Evolutionary conservation across 2,329 filamentous ascomycete genomes (phyloP).

Genomic region (Fusarium nelsonii): DNA sequence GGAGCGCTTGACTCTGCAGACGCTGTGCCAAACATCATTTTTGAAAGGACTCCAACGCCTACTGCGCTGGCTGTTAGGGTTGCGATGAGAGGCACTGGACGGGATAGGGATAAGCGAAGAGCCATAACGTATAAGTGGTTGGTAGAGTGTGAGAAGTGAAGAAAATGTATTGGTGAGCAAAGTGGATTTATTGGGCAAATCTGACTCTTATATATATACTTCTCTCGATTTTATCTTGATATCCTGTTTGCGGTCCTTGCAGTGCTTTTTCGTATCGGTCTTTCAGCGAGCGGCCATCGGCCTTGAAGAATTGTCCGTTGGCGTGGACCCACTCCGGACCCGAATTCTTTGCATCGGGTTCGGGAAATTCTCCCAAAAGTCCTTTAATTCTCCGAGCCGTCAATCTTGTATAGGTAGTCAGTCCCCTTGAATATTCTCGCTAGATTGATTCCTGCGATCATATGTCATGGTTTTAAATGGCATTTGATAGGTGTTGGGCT

Average conservation of each 20-base stretch:
- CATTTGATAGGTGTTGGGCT: too few species aligned
- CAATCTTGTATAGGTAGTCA: not conserved
- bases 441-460: not conserved
- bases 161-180: not conserved
- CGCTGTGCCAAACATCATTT: constrained; percentile 39
- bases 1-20: constrained; percentile 36
- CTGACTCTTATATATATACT: not conserved
- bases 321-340: not conserved
- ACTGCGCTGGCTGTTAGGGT: constrained; percentile 40
- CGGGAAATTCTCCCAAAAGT: not conserved
- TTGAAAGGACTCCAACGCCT: constrained; percentile 35
- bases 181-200: fast-evolving
- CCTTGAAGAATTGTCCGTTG: not conserved
- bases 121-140: constrained; percentile 23
- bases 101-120: constrained; percentile 21
- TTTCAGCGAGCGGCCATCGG: not conserved
- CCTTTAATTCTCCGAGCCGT: not conserved
- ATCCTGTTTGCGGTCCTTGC: constrained; percentile 9
- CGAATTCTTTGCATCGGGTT: not conserved
- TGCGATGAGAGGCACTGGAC: constrained; percentile 43
- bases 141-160: not conserved
- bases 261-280: not conserved
- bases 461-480: not conserved
- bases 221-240: not conserved
- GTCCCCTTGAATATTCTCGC: too few species aligned